Evolutionary conservation across 805 yeast species (phyloP).

Genomic region (Barnettozyma botsteinii): DNA sequence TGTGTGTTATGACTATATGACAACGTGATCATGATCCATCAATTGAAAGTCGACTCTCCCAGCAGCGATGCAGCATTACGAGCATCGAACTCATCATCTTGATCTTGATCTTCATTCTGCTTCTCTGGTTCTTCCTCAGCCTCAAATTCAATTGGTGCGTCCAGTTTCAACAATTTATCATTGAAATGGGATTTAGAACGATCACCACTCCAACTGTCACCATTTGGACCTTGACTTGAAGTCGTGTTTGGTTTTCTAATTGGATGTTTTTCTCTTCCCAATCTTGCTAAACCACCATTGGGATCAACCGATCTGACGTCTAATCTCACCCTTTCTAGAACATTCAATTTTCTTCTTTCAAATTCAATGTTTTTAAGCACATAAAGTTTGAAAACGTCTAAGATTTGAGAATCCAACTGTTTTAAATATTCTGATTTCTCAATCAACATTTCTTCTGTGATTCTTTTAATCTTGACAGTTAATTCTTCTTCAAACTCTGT

Average conservation of each 20-base stretch:
- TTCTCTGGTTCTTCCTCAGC: conserved; percentile 15
- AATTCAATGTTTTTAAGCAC: conserved; percentile 73
- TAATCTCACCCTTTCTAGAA: conserved; percentile 63
- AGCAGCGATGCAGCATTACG: conserved; percentile 76
- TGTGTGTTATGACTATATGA: no score
- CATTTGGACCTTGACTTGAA: conserved; percentile 41
- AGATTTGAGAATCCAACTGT: conserved; percentile 53
- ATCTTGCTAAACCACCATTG: conserved; percentile 73
- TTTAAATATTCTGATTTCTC: conserved; percentile 60
- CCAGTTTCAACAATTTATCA: conserved; percentile 13
- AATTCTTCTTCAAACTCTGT: conserved; percentile 69
- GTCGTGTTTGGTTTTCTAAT: conserved; percentile 16
- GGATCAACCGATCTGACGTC: conserved; percentile 73
- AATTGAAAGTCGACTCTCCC: conserved; percentile 62
- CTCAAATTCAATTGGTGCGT: conserved; percentile 11
- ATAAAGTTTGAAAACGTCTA: conserved; percentile 48
- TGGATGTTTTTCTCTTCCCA: conserved; percentile 67
- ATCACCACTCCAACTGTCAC: conserved; percentile 60
- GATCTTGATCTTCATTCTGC: conserved; percentile 22
- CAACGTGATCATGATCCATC: no score
- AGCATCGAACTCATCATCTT: conserved; percentile 54
- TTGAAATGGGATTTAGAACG: conserved; percentile 33
- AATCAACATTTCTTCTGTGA: conserved; percentile 77
- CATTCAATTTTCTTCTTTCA: conserved; percentile 72
- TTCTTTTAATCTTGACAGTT: conserved; percentile 70